These are phyloP conservation scores for Leucaena leucocephala DNA, from an alignment of 306 rosid genomes.

Conservation along the genomic window DNA sequence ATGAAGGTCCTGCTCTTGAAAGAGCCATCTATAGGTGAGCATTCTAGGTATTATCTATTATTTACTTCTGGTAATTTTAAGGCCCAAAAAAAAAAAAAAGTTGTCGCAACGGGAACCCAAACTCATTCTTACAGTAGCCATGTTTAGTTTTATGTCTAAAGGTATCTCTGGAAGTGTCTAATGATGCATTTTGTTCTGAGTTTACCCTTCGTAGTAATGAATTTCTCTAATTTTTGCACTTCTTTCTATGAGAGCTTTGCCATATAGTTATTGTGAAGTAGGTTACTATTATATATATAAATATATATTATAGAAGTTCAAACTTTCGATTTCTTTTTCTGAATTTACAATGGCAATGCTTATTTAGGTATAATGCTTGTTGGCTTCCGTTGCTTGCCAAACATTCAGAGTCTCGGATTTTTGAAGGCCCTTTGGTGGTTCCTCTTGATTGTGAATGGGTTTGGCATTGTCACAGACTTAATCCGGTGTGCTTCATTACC, in stretches of 20 bases:
- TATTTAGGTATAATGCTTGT: slow-evolving; percentile 84
- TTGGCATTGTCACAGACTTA: slow-evolving; percentile 98
- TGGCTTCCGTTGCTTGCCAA: slow-evolving; percentile 97
- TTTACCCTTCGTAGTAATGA: slow-evolving; percentile 7
- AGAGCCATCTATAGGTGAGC: slow-evolving; percentile 84
- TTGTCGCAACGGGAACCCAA: too few relatives aligned
- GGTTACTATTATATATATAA: neutral
- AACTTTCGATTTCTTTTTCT: slow-evolving; percentile 14
- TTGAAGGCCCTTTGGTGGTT: slow-evolving; percentile 76
- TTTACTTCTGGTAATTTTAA: too few relatives aligned
- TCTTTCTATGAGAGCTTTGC: slow-evolving; percentile 9
- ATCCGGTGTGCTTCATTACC: slow-evolving; percentile 68
- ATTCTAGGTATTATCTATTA: neutral
- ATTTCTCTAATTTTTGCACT: slow-evolving; percentile 17
- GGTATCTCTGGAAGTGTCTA: too few relatives aligned
- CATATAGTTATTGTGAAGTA: slow-evolving; percentile 27
- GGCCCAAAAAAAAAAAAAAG: too few relatives aligned
- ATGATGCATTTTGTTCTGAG: neutral
- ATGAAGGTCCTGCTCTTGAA: slow-evolving; percentile 75
- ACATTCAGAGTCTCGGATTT: slow-evolving; percentile 54
- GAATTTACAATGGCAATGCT: slow-evolving; percentile 31
- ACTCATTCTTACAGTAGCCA: too few relatives aligned
- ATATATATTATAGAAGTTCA: slow-evolving; percentile 13
- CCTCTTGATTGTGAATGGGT: slow-evolving; percentile 99
- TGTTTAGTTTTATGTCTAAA: too few relatives aligned